Conservation (phyloP, 2,329 filamentous ascomycete species). For the Metarhizium anisopliae region DNA sequence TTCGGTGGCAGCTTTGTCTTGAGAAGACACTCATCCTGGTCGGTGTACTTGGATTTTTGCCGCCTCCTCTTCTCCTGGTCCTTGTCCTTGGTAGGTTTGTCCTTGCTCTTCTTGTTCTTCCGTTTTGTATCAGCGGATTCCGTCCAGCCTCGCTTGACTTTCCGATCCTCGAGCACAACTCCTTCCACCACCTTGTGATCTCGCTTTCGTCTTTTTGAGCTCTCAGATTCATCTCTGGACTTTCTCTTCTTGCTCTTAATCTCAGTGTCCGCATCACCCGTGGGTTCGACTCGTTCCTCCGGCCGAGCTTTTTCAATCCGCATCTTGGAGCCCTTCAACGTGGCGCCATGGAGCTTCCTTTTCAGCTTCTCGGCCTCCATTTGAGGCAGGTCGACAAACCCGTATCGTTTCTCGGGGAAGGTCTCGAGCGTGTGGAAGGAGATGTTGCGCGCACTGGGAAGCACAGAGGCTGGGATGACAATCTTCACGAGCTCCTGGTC, state of each 20-base stretch:
- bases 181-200: slow-evolving; percentile 49
- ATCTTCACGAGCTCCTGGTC: slow-evolving; percentile 63
- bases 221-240: slow-evolving; percentile 23
- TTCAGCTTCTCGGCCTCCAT: slow-evolving; percentile 84
- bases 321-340: slow-evolving; percentile 77
- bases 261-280: slow-evolving; percentile 21
- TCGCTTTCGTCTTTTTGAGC: slow-evolving; percentile 41
- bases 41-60: slow-evolving; percentile 69
- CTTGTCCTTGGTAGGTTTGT: slow-evolving; percentile 37
- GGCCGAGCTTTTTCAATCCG: slow-evolving; percentile 73
- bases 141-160: slow-evolving; percentile 86
- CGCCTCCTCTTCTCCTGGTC: slow-evolving; percentile 46
- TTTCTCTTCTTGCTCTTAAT: slow-evolving; percentile 18
- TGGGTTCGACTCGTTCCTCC: slow-evolving; percentile 27
- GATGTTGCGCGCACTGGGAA: slow-evolving; percentile 62
- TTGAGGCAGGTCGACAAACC: slow-evolving; percentile 74
- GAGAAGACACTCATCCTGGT: slow-evolving; percentile 73
- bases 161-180: slow-evolving; percentile 63
- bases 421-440: slow-evolving; percentile 83
- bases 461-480: slow-evolving; percentile 60
- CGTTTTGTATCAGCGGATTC: slow-evolving; percentile 47
- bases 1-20: slow-evolving; percentile 61
- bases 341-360: slow-evolving; percentile 82
- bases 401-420: slow-evolving; percentile 85
- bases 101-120: slow-evolving; percentile 39